Percentiles rank a stretch among this genome's conserved stretches.
phyloP scores from a whole-genome alignment of 768 basidiomycete species.

The Dioszegia aurantiaca region DNA sequence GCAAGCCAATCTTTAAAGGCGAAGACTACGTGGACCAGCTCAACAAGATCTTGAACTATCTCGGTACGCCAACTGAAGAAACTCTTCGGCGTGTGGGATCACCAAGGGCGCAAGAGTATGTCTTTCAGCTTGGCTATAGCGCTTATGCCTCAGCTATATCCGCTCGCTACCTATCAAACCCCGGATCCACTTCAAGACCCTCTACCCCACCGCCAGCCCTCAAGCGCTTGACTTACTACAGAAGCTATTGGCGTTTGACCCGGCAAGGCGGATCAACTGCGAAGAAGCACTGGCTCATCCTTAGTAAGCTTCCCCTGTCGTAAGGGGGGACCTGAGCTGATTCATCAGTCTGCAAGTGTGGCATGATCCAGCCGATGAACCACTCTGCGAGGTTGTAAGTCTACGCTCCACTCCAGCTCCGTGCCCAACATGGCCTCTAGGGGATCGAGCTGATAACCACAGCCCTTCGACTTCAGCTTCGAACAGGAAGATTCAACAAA shows the following conservation, averaged over 20 bases:
- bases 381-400: constrained; percentile 69
- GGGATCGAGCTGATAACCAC: constrained; percentile 32
- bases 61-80: constrained; percentile 97
- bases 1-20: constrained; percentile 54
- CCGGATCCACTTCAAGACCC: constrained; percentile 80
- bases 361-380: constrained; percentile 97
- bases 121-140: not conserved
- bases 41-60: constrained; percentile 94
- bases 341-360: constrained; percentile 73
- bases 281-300: constrained; percentile 93
- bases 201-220: constrained; percentile 92
- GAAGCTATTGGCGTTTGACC: constrained; percentile 92
- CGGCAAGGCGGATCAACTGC: constrained; percentile 91
- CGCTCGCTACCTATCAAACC: constrained; percentile 96
- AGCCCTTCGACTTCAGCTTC: constrained; percentile 91
- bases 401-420: not conserved
- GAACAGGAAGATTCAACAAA: constrained; percentile 95
- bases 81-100: constrained; percentile 93
- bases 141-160: constrained; percentile 63
- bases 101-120: constrained; percentile 63
- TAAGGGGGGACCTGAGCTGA: constrained; percentile 73
- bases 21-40: constrained; percentile 87
- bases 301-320: constrained; percentile 65
- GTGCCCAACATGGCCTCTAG: too few species aligned
- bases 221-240: constrained; percentile 87